Evolutionary conservation across 2,329 filamentous ascomycete genomes (phyloP), one percentile per base, ranked within the genome.

Genomic region (Colletotrichum acutatum): DNA sequence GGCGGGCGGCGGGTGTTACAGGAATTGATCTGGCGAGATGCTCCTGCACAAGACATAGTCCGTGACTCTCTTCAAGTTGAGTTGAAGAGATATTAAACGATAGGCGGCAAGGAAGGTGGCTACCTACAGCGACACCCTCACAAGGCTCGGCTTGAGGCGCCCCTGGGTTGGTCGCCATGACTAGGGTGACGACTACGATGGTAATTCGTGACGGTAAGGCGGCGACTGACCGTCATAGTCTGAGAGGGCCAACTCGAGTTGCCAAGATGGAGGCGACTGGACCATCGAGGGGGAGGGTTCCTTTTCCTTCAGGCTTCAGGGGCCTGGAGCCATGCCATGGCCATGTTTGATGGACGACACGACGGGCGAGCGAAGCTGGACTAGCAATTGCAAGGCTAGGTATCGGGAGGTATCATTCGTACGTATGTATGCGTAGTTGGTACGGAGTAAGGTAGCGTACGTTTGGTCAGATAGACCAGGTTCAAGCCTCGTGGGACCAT

Each of bases 1-100:
- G 66, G 66, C 42, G 26, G 32, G 34, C 32, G 53, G 37, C 34
- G 65, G 66, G 66, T 69, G 66, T 60, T 30, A 69, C 69, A 63
- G 30, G 42, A 60, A 26, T 37, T 53, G 58, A 69, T 37, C 37
- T 53, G 58, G 24, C 42, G 26, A 62, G 19, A 1, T 49, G 42
- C 16, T 16, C 7, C 16, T 42, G 46, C 24, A 49, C 19, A 49
- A n/a, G 42, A 49, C 42, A n/a, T 5, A n/a, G 42, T 49, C 16
- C 19, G 42, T 8, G 19, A 7, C 42, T 49, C 42, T 49, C 16
- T 49, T 49, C 42, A 49, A 49, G 42, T 49, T n/a, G 34, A 61
- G 34, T 30, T 49, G 37, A 26, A 61, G 16, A n/a, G 42, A 53
- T 26, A 42, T 42, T 42, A 8, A 30, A 67, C 42, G 32, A 16